These are phyloP conservation scores for Sesbania bispinosa DNA, from an alignment of 306 rosid species.

Conservation along the genomic window DNA sequence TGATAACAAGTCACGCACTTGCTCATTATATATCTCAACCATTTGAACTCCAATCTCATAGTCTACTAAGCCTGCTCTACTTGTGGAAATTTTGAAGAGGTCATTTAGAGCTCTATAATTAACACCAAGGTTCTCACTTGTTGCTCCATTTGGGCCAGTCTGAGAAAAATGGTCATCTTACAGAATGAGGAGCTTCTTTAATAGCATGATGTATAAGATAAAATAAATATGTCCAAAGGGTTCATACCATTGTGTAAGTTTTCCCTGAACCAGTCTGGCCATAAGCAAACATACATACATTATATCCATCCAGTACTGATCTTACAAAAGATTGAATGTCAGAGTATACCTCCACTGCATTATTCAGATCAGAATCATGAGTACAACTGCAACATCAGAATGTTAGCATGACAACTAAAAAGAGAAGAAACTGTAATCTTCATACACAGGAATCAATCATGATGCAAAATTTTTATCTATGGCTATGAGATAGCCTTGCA, in stretches of 20 bases:
- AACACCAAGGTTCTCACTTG: constrained; percentile 43
- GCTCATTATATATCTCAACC: constrained; percentile 54
- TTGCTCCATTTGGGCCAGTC: constrained; percentile 52
- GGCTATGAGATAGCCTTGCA: neutral
- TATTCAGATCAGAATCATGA: constrained; percentile 10
- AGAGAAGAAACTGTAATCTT: neutral
- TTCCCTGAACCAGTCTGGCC: constrained; percentile 78
- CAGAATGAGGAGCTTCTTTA: constrained; percentile 21
- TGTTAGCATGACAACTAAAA: neutral
- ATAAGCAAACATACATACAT: constrained; percentile 64
- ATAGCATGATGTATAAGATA: neutral
- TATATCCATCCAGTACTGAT: constrained; percentile 66
- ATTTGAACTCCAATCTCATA: constrained; percentile 49
- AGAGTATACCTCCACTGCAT: constrained; percentile 51
- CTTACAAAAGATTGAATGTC: constrained; percentile 48
- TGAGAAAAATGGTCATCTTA: constrained; percentile 29
- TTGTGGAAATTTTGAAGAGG: constrained; percentile 37
- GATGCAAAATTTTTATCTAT: neutral
- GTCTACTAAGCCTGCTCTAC: constrained; percentile 15
- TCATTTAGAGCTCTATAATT: constrained; percentile 51
- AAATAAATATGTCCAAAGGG: constrained; percentile 15
- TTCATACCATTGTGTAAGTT: constrained; percentile 68
- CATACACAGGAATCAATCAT: neutral
- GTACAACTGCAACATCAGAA: neutral
- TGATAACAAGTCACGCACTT: constrained; percentile 49